These are phyloP conservation scores for Asterochloris sp. DNA, from an alignment of 139 green algal species.

Conservation along the genomic window DNA sequence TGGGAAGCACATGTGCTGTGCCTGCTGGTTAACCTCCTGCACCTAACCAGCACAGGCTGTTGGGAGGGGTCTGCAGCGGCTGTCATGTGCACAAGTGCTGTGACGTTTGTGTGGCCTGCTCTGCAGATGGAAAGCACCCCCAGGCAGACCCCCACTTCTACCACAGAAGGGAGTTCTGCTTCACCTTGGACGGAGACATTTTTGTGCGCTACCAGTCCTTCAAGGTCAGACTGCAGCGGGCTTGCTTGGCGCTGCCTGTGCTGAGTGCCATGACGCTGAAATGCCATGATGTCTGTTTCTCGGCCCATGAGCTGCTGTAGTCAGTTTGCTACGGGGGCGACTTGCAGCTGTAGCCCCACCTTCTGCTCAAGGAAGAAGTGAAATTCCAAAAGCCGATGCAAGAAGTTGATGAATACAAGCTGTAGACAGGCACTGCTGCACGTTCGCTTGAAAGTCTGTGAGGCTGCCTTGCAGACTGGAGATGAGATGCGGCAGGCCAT, in stretches of 20 bases:
- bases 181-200: constrained; percentile 95
- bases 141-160: constrained; percentile 72
- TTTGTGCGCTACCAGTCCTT: constrained; percentile 98
- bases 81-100: background rate
- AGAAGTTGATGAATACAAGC: background rate
- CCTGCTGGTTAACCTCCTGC: background rate
- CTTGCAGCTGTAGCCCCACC: background rate
- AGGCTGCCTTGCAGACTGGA: constrained; percentile 50
- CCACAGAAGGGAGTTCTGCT: constrained; percentile 92
- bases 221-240: constrained; percentile 51
- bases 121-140: constrained; percentile 70
- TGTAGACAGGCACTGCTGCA: background rate
- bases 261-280: background rate
- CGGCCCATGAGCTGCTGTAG: background rate
- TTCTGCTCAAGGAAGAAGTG: too few relatives aligned
- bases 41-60: background rate
- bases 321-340: background rate
- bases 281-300: background rate
- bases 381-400: background rate
- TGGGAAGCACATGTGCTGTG: background rate
- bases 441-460: background rate
- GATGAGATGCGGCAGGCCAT: constrained; percentile 71
- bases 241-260: background rate
- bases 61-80: background rate
- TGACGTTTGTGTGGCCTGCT: background rate